These are phyloP conservation scores for Synchytrium microbalum DNA, from an alignment of 371 early-diverging fungal species.

Conservation along the genomic window DNA sequence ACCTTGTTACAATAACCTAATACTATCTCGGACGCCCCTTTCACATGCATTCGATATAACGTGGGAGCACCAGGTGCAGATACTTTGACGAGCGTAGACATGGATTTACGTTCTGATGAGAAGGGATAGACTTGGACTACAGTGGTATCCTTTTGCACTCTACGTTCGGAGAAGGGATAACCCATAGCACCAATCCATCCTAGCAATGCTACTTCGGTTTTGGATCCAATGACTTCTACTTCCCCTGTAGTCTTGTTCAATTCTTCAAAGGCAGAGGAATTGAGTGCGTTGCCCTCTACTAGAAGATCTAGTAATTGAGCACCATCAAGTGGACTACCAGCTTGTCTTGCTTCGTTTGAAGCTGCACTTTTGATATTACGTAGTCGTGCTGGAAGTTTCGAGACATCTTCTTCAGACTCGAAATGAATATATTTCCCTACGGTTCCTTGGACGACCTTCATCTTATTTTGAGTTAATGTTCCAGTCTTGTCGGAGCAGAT, in stretches of 20 bases:
- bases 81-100: constrained; percentile 68
- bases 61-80: constrained; percentile 11
- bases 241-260: constrained; percentile 49
- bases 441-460: constrained; percentile 60
- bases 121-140: constrained; percentile 66
- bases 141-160: constrained; percentile 28
- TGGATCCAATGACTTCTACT: constrained; percentile 72
- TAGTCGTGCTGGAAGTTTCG: background rate
- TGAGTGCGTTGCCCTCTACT: constrained; percentile 62
- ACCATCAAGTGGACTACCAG: background rate
- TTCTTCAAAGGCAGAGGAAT: constrained; percentile 85
- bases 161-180: constrained; percentile 41
- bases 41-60: constrained; percentile 60
- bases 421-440: constrained; percentile 2
- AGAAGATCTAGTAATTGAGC: constrained; percentile 12
- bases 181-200: constrained; percentile 51
- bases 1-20: constrained; percentile 35
- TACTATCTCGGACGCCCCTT: constrained; percentile 82
- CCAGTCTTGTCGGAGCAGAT: constrained; percentile 98
- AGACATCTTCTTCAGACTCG: constrained; percentile 2
- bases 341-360: too few relatives aligned
- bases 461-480: constrained; percentile 89
- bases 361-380: background rate
- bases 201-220: constrained; percentile 79
- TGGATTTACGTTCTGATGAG: constrained; percentile 75